Evolutionary conservation across 2,329 filamentous ascomycete species (phyloP).

Genomic region (Lecanicillium sp.): DNA sequence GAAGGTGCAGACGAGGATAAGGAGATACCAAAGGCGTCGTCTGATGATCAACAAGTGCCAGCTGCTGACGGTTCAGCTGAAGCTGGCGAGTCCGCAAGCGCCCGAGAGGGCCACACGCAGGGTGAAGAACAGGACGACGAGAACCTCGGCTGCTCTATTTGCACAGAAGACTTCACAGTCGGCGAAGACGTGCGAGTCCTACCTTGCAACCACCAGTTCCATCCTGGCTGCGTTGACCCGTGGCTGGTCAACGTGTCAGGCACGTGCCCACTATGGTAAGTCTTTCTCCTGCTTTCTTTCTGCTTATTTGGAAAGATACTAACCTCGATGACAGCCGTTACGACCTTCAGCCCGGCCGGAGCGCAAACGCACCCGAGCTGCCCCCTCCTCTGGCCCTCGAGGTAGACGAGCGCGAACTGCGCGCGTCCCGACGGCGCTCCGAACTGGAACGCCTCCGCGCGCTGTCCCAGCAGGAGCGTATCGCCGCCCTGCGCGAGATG

Average conservation of each 20-base stretch:
- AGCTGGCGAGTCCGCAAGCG: neutral
- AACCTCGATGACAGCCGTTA: constrained; percentile 40
- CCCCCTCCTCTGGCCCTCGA: constrained; percentile 39
- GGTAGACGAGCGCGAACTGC: constrained; percentile 28
- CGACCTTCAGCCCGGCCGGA: constrained; percentile 42
- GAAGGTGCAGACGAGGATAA: neutral
- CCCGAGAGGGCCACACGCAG: constrained; percentile 12
- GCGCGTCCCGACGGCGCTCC: constrained; percentile 41
- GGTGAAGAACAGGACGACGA: constrained; percentile 30
- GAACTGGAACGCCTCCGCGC: constrained; percentile 53
- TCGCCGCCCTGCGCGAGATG: constrained; percentile 49
- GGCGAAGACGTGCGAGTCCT: constrained; percentile 63
- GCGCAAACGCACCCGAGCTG: constrained; percentile 20
- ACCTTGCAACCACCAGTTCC: constrained; percentile 62
- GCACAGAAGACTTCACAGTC: constrained; percentile 61
- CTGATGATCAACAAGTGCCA: neutral
- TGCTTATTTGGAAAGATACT: constrained; percentile 12
- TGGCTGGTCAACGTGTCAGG: constrained; percentile 66
- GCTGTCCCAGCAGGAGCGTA: constrained; percentile 56
- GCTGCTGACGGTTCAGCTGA: neutral
- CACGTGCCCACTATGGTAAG: constrained; percentile 64
- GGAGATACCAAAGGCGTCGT: too few relatives aligned
- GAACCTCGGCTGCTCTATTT: constrained; percentile 58
- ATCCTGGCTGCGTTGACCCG: constrained; percentile 62
- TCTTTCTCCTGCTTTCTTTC: constrained; percentile 14